phyloP scores from a whole-genome alignment of 345 rosid species.

The Fremontodendron californicum region DNA sequence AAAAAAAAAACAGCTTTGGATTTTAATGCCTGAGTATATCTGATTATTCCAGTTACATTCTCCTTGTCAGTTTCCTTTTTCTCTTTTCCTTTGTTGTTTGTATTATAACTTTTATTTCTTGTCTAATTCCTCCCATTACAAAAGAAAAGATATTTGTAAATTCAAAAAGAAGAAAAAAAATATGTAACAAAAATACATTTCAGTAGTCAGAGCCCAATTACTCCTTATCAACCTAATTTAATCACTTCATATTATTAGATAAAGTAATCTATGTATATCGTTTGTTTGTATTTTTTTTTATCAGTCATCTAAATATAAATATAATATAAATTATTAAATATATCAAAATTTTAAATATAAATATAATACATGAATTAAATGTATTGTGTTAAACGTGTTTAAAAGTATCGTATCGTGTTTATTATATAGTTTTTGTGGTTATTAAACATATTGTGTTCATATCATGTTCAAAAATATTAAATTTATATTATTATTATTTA shows the following conservation, averaged over 20 bases:
- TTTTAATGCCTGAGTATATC: neutral
- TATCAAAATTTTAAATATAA: too few relatives aligned
- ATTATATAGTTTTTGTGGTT: too few relatives aligned
- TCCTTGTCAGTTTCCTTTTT: constrained; percentile 7
- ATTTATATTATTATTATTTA: too few relatives aligned
- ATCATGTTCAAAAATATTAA: too few relatives aligned
- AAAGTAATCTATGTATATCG: too few relatives aligned
- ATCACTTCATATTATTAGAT: neutral
- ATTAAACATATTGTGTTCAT: too few relatives aligned
- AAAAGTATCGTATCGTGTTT: too few relatives aligned
- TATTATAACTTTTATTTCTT: neutral
- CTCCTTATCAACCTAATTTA: too few relatives aligned
- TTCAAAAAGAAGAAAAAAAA: neutral
- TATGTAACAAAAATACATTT: too few relatives aligned
- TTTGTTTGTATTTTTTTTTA: too few relatives aligned
- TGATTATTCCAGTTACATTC: neutral
- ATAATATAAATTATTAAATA: neutral
- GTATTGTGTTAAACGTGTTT: too few relatives aligned
- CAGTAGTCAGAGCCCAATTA: neutral
- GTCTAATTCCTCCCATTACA: neutral
- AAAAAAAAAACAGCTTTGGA: neutral
- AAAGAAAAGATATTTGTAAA: neutral
- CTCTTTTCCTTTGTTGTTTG: constrained; percentile 6
- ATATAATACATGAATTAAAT: neutral
- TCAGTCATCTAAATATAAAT: too few relatives aligned